phyloP scores from a whole-genome alignment of 2,329 filamentous ascomycete species.

The Podosphaera fusca region DNA sequence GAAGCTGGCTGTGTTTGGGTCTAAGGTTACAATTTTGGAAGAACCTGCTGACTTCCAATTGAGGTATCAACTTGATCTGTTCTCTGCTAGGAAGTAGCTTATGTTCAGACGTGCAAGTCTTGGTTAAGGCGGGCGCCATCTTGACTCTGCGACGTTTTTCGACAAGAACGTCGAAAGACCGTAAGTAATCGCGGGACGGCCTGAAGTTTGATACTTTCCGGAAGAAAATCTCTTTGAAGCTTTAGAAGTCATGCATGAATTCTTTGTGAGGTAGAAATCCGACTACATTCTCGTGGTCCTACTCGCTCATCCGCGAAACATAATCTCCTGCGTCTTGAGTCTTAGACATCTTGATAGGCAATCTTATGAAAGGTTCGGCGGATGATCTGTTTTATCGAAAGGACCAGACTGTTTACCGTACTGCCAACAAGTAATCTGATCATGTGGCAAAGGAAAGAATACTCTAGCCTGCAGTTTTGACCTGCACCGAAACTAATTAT shows the following conservation, averaged over 20 bases:
- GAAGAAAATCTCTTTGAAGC: background rate
- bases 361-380: background rate
- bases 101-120: background rate
- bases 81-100: background rate
- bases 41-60: background rate
- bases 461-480: too few relatives aligned
- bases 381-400: too few relatives aligned
- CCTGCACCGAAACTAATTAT: too few relatives aligned
- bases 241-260: background rate
- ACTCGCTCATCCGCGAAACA: background rate
- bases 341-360: background rate
- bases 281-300: background rate
- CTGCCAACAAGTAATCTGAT: too few relatives aligned
- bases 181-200: background rate
- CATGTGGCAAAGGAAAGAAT: too few relatives aligned
- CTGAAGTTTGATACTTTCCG: background rate
- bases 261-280: background rate
- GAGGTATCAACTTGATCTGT: background rate
- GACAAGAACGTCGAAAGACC: background rate
- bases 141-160: background rate
- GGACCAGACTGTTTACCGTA: too few relatives aligned
- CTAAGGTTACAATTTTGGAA: conserved; percentile 10
- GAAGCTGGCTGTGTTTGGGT: background rate
- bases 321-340: background rate
- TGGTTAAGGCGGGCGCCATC: background rate